phyloP scores from a whole-genome alignment of 257 asterid species.

The Solanum corneliomulleri region DNA sequence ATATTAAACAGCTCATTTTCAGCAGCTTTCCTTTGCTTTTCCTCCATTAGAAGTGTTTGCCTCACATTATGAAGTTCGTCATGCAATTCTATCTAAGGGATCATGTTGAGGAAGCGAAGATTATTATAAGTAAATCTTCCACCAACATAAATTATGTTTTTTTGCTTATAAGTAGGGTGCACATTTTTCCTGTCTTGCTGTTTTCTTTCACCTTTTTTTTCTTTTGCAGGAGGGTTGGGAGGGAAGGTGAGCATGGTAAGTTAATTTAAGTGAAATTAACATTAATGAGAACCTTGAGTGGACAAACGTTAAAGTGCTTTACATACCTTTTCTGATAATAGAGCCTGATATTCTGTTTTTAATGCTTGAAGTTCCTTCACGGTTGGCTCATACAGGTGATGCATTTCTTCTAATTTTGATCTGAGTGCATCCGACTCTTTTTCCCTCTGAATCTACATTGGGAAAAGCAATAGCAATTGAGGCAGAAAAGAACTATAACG shows the following conservation, averaged over 20 bases:
- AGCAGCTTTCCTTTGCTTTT: slow-evolving; percentile 58
- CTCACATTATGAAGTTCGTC: slow-evolving; percentile 42
- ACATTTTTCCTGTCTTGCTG: not conserved
- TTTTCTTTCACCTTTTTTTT: not conserved
- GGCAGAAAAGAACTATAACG: not conserved
- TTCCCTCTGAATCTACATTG: slow-evolving; percentile 26
- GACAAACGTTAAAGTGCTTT: not conserved
- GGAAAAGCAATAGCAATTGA: not conserved
- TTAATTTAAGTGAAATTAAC: not conserved
- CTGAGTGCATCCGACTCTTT: slow-evolving; percentile 45
- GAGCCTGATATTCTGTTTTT: slow-evolving; percentile 36
- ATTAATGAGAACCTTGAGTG: not conserved
- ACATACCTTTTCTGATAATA: slow-evolving; percentile 60
- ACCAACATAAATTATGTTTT: not conserved
- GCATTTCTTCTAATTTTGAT: slow-evolving; percentile 41
- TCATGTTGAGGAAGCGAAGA: not conserved
- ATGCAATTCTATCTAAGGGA: slow-evolving; percentile 32
- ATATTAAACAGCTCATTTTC: slow-evolving; percentile 54
- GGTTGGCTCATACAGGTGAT: slow-evolving; percentile 45
- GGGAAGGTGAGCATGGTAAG: not conserved
- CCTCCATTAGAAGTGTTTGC: slow-evolving; percentile 52
- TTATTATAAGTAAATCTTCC: not conserved
- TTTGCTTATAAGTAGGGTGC: not conserved
- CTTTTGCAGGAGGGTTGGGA: not conserved
- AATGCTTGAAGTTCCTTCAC: slow-evolving; percentile 34